phyloP scores from a whole-genome alignment of 768 basidiomycete genomes.

The Tylopilus subfusipes region DNA sequence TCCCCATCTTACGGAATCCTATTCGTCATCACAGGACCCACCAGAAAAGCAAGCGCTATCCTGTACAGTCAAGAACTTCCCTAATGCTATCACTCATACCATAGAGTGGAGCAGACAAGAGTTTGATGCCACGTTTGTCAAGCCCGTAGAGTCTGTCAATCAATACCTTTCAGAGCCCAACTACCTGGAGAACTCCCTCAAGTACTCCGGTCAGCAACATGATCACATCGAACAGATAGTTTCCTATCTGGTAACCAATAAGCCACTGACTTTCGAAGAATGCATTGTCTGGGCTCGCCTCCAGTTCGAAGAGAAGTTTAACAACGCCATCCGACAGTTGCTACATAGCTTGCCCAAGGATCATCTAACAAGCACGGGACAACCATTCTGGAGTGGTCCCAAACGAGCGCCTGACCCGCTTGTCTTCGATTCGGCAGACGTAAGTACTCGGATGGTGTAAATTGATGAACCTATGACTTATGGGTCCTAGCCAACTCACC shows the following conservation, averaged over 20 bases:
- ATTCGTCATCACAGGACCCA: slow-evolving; percentile 96
- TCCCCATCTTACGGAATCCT: slow-evolving; percentile 93
- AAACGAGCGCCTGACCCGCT: slow-evolving; percentile 95
- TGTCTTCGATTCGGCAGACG: slow-evolving; percentile 81
- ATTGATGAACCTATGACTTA: slow-evolving; percentile 9
- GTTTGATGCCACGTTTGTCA: slow-evolving; percentile 91
- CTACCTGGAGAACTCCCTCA: slow-evolving; percentile 86
- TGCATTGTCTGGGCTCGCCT: slow-evolving; percentile 96
- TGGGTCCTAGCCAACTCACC: slow-evolving; percentile 65
- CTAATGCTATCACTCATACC: slow-evolving; percentile 95
- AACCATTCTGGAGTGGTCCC: slow-evolving; percentile 98
- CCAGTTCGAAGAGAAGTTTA: slow-evolving; percentile 93
- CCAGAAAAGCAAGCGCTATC: slow-evolving; percentile 97
- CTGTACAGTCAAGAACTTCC: slow-evolving; percentile 99
- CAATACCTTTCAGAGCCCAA: slow-evolving; percentile 96
- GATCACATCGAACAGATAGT: slow-evolving; percentile 87
- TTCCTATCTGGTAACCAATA: slow-evolving; percentile 85
- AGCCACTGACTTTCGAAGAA: slow-evolving; percentile 94
- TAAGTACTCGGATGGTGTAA: slow-evolving; percentile 38
- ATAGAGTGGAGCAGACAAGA: slow-evolving; percentile 98
- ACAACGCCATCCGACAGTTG: slow-evolving; percentile 89
- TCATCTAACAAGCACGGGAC: slow-evolving; percentile 83
- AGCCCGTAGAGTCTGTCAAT: slow-evolving; percentile 91
- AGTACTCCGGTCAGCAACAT: slow-evolving; percentile 87
- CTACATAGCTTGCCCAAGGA: slow-evolving; percentile 95